Conservation (phyloP, 495 filamentous ascomycete genomes). For the Bombardia bombarda region DNA sequence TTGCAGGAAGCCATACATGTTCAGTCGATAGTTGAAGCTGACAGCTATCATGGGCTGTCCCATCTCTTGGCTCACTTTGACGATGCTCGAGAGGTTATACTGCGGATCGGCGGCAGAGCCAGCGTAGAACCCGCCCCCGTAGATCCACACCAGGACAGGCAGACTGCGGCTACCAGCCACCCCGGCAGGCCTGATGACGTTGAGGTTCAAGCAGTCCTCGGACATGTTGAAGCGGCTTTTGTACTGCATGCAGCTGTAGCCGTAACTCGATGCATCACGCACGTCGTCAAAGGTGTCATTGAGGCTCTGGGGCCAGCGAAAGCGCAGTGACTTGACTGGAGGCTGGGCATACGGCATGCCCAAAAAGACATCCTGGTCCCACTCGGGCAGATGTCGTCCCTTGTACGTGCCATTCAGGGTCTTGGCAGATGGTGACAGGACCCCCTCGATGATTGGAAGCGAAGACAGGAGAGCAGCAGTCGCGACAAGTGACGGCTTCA, state of each 20-base stretch:
- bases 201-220: slow-evolving; percentile 37
- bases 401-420: slow-evolving; percentile 34
- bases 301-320: slow-evolving; percentile 30
- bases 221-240: slow-evolving; percentile 17
- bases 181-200: slow-evolving; percentile 22
- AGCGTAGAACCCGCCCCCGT: slow-evolving; percentile 49
- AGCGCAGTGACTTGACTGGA: slow-evolving; percentile 16
- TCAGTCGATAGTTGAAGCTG: slow-evolving; percentile 15
- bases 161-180: slow-evolving; percentile 1
- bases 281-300: slow-evolving; percentile 33
- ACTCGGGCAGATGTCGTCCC: slow-evolving; percentile 31
- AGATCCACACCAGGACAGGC: slow-evolving; percentile 50
- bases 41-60: slow-evolving; percentile 37
- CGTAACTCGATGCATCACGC: slow-evolving; percentile 40
- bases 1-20: slow-evolving; percentile 1
- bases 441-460: background rate
- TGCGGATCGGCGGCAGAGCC: slow-evolving; percentile 41
- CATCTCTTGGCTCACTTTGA: slow-evolving; percentile 17
- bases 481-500: background rate
- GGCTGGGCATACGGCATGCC: slow-evolving; percentile 47
- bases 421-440: background rate
- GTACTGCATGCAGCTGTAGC: slow-evolving; percentile 39
- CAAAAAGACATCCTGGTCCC: slow-evolving; percentile 45
- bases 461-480: background rate
- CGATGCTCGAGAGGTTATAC: slow-evolving; percentile 43